Base-by-base conservation (phyloP, 345 rosid genomes). In the Brassica cretica region DNA sequence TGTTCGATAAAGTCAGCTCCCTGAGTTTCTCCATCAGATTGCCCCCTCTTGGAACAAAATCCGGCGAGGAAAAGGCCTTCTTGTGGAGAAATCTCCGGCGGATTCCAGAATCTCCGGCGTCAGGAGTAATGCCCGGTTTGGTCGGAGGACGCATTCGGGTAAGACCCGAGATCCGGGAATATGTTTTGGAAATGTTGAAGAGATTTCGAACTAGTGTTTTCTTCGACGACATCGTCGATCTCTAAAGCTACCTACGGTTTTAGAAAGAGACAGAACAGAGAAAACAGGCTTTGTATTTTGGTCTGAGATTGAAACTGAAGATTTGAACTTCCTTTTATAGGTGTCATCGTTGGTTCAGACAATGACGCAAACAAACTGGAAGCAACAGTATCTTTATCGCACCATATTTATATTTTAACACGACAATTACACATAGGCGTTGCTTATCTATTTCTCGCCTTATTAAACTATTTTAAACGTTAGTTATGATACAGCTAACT, bases 41-140 rank as follows among this genome's bases (percentile, higher is more conserved):
- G 16, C 73, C 84, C 0, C 93, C 91, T 19, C 69, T 49, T 21
- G 84, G 86, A 39, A 77, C 39, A 12, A 80, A 33, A 37, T 80
- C 88, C 78, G 89, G 86, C 14, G 84, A 61, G 61, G 82, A 75
- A 56, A 80, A 64, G 1, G 93, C 87, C 35, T 81, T 70, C 78
- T 82, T 81, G 82, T 93, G 98, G 44, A 91, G 88, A 76, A 89
- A 87, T 30, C 96, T 82, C 71, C 90, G 87, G 85, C 88, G 88
- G 0, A 85, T 65, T 5, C 89, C 87, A 1, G 78, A 76, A 46
- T 90, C 96, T 79, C 97, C 91, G 5, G 91, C 91, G 60, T 90
- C 93, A 6, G 76, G 86, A n/a, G 86, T 84, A 71, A 84, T 74
- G 81, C 68, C 61, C 78, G 83, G 24, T 53, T 82, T 77, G 35